These are phyloP conservation scores for Rhodomyrtus psidioides DNA, from an alignment of 441 rosid genomes.

Conservation along the genomic window DNA sequence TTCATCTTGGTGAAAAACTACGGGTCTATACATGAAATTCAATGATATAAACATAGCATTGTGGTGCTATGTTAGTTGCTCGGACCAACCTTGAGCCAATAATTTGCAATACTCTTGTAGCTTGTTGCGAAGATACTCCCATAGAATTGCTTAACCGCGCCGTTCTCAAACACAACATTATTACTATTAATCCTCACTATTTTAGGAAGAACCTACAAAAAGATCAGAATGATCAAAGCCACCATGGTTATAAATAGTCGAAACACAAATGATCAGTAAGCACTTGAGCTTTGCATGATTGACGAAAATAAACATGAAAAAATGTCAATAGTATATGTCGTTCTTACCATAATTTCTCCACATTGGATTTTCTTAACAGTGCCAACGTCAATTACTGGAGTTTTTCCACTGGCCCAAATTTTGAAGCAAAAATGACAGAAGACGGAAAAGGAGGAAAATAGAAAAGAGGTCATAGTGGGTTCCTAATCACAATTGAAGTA, in stretches of 20 bases:
- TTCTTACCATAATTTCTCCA: conserved; percentile 22
- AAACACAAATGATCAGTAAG: neutral
- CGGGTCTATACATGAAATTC: neutral
- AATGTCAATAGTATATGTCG: too few relatives aligned
- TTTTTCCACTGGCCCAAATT: conserved; percentile 5
- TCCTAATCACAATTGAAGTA: conserved; percentile 29
- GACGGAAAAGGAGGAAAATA: too few relatives aligned
- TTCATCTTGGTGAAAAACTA: neutral
- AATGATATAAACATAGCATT: neutral
- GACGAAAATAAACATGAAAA: neutral
- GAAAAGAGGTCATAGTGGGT: conserved; percentile 7
- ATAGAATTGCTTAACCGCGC: conserved; percentile 1
- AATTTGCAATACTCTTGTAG: conserved; percentile 11
- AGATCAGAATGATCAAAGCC: neutral
- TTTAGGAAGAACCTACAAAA: conserved; percentile 20
- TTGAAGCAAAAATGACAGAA: neutral
- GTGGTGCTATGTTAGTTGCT: neutral
- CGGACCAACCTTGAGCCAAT: conserved; percentile 26
- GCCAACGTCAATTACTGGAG: conserved; percentile 31
- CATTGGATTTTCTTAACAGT: conserved; percentile 16
- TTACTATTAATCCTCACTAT: conserved; percentile 10
- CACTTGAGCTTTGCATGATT: neutral
- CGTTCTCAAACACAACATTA: conserved; percentile 14
- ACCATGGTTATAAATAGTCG: neutral
- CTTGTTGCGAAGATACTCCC: conserved; percentile 31